phyloP scores from a whole-genome alignment of 2,329 filamentous ascomycete species.

The Apiospora pterosperma region DNA sequence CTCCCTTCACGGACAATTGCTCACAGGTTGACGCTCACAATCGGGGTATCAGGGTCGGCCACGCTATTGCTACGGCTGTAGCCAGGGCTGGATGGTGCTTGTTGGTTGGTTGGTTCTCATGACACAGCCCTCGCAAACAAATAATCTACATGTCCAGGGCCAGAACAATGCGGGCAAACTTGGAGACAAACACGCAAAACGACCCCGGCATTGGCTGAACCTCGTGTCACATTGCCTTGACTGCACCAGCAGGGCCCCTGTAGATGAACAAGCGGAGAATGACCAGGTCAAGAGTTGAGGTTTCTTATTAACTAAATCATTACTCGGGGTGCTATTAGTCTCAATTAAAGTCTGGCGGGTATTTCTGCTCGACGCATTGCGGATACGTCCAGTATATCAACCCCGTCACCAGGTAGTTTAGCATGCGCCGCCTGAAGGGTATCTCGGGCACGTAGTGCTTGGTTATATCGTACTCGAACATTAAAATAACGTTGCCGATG shows the following conservation, averaged over 20 bases:
- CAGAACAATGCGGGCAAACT: background rate
- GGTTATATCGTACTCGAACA: slow-evolving; percentile 36
- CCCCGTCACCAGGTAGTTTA: slow-evolving; percentile 25
- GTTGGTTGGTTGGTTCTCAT: background rate
- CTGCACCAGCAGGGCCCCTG: no score
- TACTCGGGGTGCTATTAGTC: background rate
- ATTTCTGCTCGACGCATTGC: slow-evolving; percentile 35
- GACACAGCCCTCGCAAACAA: background rate
- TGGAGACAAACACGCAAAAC: background rate
- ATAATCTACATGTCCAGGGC: background rate
- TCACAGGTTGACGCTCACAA: background rate
- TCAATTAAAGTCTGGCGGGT: slow-evolving; percentile 23
- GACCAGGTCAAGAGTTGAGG: background rate
- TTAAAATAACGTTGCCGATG: slow-evolving; percentile 34
- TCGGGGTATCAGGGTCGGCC: background rate
- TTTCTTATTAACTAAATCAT: background rate
- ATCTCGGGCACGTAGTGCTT: slow-evolving; percentile 30
- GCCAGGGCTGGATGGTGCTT: background rate
- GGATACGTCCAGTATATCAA: slow-evolving; percentile 41
- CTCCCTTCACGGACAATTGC: background rate
- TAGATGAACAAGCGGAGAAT: no score
- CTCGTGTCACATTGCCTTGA: background rate
- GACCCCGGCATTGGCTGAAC: background rate
- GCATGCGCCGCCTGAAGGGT: slow-evolving; percentile 17
- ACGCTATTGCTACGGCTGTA: background rate